Evolutionary conservation across 768 basidiomycete species (phyloP), one percentile per base, ranked within the genome.

Genomic region (Wakefieldia striispora): DNA sequence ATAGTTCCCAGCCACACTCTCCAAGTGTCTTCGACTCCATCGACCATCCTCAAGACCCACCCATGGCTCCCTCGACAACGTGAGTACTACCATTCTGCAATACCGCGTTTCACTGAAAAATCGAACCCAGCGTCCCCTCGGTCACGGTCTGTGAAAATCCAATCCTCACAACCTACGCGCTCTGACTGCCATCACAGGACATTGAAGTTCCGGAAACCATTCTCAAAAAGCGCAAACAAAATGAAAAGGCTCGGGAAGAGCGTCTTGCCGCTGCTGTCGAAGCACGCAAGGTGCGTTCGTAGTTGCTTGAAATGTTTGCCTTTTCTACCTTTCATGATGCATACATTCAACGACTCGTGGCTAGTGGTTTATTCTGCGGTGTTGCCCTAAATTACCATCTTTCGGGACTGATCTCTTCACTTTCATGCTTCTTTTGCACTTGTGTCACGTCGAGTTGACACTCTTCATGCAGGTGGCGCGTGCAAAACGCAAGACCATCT

Each of bases 161-260:
- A 27, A 36, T 40, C 6, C n/a, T 45, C 41, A 20, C 36, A 36
- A 50, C 40, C 14, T 16, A 47, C 43, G 21, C 51, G 47, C 41
- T 48, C 38, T 70, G 31, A 65, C 47, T 20, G 35, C 19, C 19
- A 23, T 43, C 53, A 54, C 63, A 92, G 90, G 83, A 85, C 67
- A 85, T 97, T 71, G 89, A 95, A 83, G 95, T 95, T 76, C 95
- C 95, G 72, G 95, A 97, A 86, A 97, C 95, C 68, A 86, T 97
- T 79, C 91, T 97, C 79, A 97, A 97, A 84, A 97, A 95, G 80
- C 86, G 95, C 77, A 94, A 95, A 78, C 89, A 93, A 77, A 95
- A 86, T 67, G 92, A 95, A 80, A 95, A 95, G 80, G 88, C 87
- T 56, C 81, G 92, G 65, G 93, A 95, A 78, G 93, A 95, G 68